Percentiles rank a stretch among this genome's conserved stretches.
These are phyloP conservation scores for Tolypocladium endophyticum DNA, from an alignment of 2,329 filamentous ascomycete genomes.

Conservation along the genomic window DNA sequence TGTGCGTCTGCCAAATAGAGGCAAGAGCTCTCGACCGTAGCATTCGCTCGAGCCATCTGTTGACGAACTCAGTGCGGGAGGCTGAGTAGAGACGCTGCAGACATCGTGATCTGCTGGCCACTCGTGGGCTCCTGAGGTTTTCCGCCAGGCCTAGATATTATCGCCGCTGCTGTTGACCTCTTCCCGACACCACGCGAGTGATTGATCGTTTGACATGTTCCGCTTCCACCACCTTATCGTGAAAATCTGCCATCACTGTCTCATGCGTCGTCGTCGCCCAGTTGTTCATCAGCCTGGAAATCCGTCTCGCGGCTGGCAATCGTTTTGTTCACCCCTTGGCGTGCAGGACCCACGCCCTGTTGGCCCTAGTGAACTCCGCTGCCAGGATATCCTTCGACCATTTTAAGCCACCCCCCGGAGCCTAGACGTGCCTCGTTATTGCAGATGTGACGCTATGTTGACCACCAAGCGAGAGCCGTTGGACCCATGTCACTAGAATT, in stretches of 20 bases:
- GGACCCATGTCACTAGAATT: constrained; percentile 4
- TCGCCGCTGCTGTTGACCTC: background rate
- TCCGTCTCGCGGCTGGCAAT: background rate
- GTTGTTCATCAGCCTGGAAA: background rate
- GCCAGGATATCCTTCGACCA: background rate
- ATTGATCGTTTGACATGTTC: background rate
- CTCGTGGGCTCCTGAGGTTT: background rate
- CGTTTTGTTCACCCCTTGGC: background rate
- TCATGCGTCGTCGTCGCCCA: background rate
- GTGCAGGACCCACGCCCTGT: background rate
- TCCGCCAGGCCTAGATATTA: background rate
- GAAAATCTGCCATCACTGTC: background rate
- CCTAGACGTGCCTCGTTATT: background rate
- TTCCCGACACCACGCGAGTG: background rate
- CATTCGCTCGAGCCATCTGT: background rate
- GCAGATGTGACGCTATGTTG: background rate
- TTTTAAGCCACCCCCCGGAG: background rate
- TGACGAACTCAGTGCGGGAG: background rate
- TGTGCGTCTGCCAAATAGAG: background rate
- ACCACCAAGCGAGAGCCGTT: constrained; percentile 7
- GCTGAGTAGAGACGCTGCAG: background rate
- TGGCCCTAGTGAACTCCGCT: background rate
- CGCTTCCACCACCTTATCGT: background rate
- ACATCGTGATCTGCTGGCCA: background rate
- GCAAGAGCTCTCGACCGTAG: background rate